Percentiles rank a stretch among this genome's conserved stretches.
Conservation (phyloP, 2,329 filamentous ascomycete genomes). For the Truncatella angustata region DNA sequence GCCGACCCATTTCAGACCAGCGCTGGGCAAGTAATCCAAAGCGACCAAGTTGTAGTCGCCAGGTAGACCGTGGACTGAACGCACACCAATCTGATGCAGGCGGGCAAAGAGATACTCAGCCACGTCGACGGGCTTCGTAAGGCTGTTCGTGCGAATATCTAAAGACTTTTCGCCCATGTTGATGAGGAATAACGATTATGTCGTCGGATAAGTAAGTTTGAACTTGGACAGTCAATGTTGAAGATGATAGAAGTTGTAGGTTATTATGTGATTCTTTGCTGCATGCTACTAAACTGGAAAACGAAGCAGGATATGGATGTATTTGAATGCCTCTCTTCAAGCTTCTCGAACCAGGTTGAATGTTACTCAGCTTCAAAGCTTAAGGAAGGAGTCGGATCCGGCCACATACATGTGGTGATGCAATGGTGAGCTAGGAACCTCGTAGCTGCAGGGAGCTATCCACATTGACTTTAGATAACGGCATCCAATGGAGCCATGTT, state of each 20-base stretch:
- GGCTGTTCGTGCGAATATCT: constrained; percentile 40
- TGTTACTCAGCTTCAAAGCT: not conserved
- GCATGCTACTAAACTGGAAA: too few species aligned
- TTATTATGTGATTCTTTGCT: not conserved
- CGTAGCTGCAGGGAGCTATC: not conserved
- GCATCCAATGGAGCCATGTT: not conserved
- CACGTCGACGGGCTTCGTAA: constrained; percentile 55
- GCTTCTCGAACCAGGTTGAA: too few species aligned
- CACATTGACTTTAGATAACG: not conserved
- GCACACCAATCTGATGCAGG: constrained; percentile 61
- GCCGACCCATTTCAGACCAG: constrained; percentile 62
- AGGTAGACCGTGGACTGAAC: constrained; percentile 67
- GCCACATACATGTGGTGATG: constrained; percentile 10
- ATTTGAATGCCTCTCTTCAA: too few species aligned
- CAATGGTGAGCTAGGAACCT: constrained; percentile 7
- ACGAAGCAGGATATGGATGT: not conserved
- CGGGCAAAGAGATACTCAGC: constrained; percentile 68
- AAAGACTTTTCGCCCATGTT: constrained; percentile 14
- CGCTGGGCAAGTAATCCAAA: constrained; percentile 62
- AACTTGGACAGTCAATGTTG: too few species aligned
- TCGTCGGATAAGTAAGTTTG: not conserved
- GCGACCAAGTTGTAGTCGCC: constrained; percentile 72
- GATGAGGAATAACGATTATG: not conserved
- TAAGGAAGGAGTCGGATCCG: too few species aligned
- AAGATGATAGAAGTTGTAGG: not conserved